Base-by-base conservation (phyloP, 2,329 filamentous ascomycete genomes). In the Geoglossum cookeanum region DNA sequence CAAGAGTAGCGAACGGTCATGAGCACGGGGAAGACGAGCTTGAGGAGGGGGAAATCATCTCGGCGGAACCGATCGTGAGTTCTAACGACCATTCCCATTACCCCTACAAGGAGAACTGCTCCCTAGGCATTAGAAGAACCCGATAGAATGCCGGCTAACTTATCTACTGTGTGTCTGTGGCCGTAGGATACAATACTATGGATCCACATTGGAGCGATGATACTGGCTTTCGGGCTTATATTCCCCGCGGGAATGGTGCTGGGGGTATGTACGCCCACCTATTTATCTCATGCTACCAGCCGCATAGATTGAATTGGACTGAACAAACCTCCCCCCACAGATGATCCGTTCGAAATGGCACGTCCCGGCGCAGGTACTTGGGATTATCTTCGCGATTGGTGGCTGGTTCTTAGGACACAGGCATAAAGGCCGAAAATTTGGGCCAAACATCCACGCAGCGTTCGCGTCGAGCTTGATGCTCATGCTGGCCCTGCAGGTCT, bases 221-320 rank as follows among this genome's bases (percentile, higher is more conserved):
- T 83, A 68, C 66, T 92, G 59, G 81, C 89, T 58, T 97, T 94
- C 75, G 92, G 92, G 60, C 76, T 98, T 63, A 79, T 97, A 59
- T 97, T 95, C 66, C 92, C 92, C 9, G 77, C 87, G 15, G 92
- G 92, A 64, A 97, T 98, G 91, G 89, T 97, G 47, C 75, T 96
- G 17, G 91, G 91, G 59, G 87, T 92, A 79, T 65, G 84, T 72
- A 56, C 55, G 44, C 55, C 30, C 30, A 27, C 48, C 29, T 44
- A 8, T 27, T 44, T 35, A 3, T 15, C 9, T n/a, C n/a, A 5
- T 37, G 13, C 15, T 11, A 6, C 5, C 37, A 27, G 11, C 39
- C 27, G 3, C 27, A 11, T 11, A 9, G 33, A 22, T 22, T 22
- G 22, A 39, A 17, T 58, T 57, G 29, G 15, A 13, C 27, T 37